Evolutionary conservation across 768 basidiomycete genomes (phyloP).

Genomic region (Serendipita sp.): DNA sequence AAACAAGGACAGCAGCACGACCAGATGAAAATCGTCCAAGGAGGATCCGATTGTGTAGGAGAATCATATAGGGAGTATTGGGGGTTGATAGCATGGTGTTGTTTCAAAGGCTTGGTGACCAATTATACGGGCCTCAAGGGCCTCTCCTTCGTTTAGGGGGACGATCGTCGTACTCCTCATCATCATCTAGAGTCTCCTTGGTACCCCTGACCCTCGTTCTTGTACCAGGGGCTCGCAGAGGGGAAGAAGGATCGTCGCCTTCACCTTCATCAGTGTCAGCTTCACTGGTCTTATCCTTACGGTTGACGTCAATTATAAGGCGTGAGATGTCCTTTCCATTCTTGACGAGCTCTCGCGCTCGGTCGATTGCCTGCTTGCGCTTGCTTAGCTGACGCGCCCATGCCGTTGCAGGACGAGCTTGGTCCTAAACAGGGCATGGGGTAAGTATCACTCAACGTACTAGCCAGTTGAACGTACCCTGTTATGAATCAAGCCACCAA

Average conservation of each 20-base stretch:
- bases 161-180: background rate
- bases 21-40: too few species aligned
- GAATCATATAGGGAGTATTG: too few species aligned
- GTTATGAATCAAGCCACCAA: background rate
- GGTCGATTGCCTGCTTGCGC: constrained; percentile 2
- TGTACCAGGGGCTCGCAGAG: too few species aligned
- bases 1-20: too few species aligned
- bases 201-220: background rate
- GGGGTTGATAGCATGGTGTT: too few species aligned
- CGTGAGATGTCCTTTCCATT: background rate
- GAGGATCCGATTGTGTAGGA: too few species aligned
- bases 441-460: background rate
- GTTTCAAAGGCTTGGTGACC: too few species aligned
- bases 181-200: background rate
- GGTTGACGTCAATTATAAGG: background rate
- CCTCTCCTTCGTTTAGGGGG: background rate
- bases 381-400: constrained; percentile 3
- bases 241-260: background rate
- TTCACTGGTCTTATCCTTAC: background rate
- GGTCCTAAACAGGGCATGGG: background rate
- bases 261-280: background rate
- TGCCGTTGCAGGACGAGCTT: background rate
- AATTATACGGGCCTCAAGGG: background rate
- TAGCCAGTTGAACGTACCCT: background rate
- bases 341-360: background rate